phyloP scores from a whole-genome alignment of 768 basidiomycete species.

The Naganishia vishniacii region DNA sequence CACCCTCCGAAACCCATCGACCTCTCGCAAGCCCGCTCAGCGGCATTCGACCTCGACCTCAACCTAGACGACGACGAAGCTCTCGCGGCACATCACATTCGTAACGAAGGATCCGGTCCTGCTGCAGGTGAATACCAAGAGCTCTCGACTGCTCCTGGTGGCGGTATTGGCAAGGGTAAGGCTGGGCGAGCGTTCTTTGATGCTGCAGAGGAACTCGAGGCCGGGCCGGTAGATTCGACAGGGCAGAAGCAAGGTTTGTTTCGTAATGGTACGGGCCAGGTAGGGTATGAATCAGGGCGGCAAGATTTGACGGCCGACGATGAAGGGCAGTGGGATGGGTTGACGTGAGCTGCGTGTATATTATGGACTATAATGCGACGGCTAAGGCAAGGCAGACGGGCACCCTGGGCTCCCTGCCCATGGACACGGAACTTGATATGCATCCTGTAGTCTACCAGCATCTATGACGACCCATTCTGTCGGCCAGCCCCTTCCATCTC shows the following conservation, averaged over 20 bases:
- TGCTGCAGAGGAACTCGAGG: conserved; percentile 24
- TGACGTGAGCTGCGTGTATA: conserved; percentile 26
- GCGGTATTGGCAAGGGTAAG: neutral
- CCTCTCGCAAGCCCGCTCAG: conserved; percentile 48
- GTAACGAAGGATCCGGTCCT: neutral
- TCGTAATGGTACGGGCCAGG: conserved; percentile 25
- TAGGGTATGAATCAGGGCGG: conserved; percentile 36
- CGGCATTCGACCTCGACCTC: conserved; percentile 48
- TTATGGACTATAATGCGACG: neutral
- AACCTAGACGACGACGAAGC: conserved; percentile 52
- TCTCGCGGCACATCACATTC: conserved; percentile 40
- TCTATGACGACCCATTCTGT: neutral
- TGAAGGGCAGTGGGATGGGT: conserved; percentile 46
- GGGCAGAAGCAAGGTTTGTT: conserved; percentile 30
- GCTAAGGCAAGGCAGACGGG: neutral
- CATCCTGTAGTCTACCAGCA: too few species aligned
- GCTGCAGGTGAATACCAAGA: conserved; percentile 7
- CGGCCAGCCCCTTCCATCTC: conserved; percentile 25
- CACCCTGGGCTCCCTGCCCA: too few species aligned
- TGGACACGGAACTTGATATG: too few species aligned
- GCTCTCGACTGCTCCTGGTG: conserved; percentile 1
- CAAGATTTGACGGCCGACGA: conserved; percentile 38
- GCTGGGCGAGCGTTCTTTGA: conserved; percentile 21
- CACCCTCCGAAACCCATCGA: conserved; percentile 50
- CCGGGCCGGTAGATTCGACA: conserved; percentile 19